Evolutionary conservation across 2,329 filamentous ascomycete genomes (phyloP).

Genomic region (Talaromyces sp.): DNA sequence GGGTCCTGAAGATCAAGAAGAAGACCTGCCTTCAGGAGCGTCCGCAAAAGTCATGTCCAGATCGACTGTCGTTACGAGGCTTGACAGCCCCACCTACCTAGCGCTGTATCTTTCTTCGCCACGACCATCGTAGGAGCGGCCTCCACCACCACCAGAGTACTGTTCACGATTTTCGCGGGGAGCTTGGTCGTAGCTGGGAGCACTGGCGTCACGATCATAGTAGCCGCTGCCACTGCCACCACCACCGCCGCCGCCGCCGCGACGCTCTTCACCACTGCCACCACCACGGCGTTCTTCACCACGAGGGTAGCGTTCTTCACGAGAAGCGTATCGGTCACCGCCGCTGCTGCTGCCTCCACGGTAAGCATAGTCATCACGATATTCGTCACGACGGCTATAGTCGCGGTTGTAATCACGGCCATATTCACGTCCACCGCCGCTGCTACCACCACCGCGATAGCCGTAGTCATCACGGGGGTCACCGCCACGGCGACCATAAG

Average conservation of each 20-base stretch:
- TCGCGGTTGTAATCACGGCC: constrained; percentile 48
- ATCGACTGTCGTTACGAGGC: constrained; percentile 8
- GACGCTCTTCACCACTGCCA: constrained; percentile 4
- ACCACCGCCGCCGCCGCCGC: neutral
- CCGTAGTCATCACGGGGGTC: constrained; percentile 53
- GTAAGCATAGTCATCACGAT: constrained; percentile 39
- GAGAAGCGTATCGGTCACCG: constrained; percentile 26
- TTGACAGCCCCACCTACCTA: constrained; percentile 31
- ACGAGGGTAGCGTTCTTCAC: constrained; percentile 11
- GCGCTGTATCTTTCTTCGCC: constrained; percentile 34
- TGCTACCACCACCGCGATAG: constrained; percentile 45
- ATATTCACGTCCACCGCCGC: constrained; percentile 42
- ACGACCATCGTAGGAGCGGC: constrained; percentile 33
- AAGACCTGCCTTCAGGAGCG: constrained; percentile 13
- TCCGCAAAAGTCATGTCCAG: constrained; percentile 7
- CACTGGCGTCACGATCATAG: constrained; percentile 50
- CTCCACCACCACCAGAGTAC: constrained; percentile 23
- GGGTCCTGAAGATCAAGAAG: constrained; percentile 9
- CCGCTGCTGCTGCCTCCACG: constrained; percentile 45
- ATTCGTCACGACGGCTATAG: constrained; percentile 39
- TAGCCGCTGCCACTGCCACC: constrained; percentile 42
- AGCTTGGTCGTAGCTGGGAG: constrained; percentile 39
- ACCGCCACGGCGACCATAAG: constrained; percentile 57
- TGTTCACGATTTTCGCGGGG: constrained; percentile 32
- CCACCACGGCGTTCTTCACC: constrained; percentile 41